Percentiles rank a stretch among this genome's conserved stretches.
Conservation (phyloP, 2,329 filamentous ascomycete genomes). For the Alternaria gaisen region DNA sequence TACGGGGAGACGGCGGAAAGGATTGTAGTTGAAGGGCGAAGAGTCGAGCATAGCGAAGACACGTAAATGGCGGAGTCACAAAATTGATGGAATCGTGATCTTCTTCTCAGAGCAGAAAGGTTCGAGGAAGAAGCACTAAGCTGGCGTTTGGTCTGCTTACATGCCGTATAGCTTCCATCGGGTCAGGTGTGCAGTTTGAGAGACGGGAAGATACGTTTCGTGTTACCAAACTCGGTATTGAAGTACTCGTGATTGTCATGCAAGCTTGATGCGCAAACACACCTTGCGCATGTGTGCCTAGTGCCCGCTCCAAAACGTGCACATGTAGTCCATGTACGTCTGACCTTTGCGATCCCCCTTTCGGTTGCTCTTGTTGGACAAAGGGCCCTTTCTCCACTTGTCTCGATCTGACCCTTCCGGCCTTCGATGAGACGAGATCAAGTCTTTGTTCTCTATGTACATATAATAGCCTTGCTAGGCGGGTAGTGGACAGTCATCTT, state of each 20-base stretch:
- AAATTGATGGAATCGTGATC: background rate
- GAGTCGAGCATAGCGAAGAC: constrained; percentile 11
- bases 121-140: background rate
- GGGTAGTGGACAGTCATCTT: background rate
- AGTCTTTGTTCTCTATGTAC: background rate
- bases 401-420: background rate
- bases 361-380: background rate
- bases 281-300: background rate
- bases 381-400: background rate
- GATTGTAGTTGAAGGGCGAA: constrained; percentile 2
- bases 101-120: background rate
- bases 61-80: background rate
- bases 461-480: background rate
- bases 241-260: constrained; percentile 7
- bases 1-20: constrained; percentile 9
- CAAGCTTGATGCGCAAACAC: constrained; percentile 15
- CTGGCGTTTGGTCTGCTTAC: background rate
- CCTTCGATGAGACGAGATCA: background rate
- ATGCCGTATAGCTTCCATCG: background rate
- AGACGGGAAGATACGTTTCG: constrained; percentile 6
- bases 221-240: constrained; percentile 8
- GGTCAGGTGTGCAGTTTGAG: constrained; percentile 4
- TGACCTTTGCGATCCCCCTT: background rate
- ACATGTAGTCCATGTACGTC: background rate
- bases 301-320: background rate